Conservation (phyloP, 106 monocot species). For the Dioscorea alata region DNA sequence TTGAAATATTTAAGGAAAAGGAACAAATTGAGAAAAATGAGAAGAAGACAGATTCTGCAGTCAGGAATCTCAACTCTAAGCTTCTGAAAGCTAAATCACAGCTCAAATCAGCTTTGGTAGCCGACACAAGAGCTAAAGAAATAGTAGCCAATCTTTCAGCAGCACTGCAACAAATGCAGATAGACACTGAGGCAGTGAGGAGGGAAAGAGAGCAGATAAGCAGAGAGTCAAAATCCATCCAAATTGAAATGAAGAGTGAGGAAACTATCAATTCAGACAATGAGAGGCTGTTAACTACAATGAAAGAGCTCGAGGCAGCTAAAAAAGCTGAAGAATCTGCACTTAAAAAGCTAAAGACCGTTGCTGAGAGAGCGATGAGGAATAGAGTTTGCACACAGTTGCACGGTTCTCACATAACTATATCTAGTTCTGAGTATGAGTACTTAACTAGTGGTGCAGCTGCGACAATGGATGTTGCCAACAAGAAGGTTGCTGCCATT, state of each 20-base stretch:
- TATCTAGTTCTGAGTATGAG: constrained; percentile 61
- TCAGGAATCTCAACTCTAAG: constrained; percentile 52
- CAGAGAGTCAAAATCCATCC: constrained; percentile 22
- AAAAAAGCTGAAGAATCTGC: constrained; percentile 59
- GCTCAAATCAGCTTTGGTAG: constrained; percentile 29
- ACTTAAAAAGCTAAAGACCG: constrained; percentile 36
- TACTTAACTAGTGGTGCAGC: constrained; percentile 44
- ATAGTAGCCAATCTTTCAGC: constrained; percentile 44
- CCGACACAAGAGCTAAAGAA: constrained; percentile 35
- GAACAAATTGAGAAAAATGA: constrained; percentile 31
- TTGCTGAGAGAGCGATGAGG: constrained; percentile 27
- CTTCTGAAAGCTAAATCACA: constrained; percentile 62
- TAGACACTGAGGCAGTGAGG: constrained; percentile 32
- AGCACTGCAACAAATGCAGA: constrained; percentile 34
- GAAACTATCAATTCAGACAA: constrained; percentile 17
- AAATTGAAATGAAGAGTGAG: constrained; percentile 21
- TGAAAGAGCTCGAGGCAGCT: constrained; percentile 35
- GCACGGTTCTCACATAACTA: constrained; percentile 20
- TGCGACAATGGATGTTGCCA: constrained; percentile 38
- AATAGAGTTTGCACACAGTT: constrained; percentile 12
- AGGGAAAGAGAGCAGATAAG: constrained; percentile 28
- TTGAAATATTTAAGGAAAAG: constrained; percentile 21
- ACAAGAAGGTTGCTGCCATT: constrained; percentile 50
- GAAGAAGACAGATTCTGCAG: constrained; percentile 40
- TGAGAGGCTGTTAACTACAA: constrained; percentile 26